Percentiles rank a stretch among this genome's conserved stretches.
phyloP scores from a whole-genome alignment of 2,329 filamentous ascomycete species.

The Fusarium sp. region DNA sequence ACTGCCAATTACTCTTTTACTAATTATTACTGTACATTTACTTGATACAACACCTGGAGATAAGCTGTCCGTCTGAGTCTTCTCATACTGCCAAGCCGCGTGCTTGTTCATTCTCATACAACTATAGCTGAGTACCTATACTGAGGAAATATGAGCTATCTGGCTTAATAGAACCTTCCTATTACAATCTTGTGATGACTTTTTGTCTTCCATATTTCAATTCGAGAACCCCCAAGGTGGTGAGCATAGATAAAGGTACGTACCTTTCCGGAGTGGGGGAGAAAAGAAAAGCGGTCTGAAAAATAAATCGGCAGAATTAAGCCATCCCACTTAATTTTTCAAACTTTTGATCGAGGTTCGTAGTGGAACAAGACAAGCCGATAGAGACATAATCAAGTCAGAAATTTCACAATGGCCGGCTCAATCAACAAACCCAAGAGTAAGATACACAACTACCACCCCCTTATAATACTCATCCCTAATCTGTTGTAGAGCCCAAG shows the following conservation, averaged over 20 bases:
- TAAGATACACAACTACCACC: slow-evolving; percentile 45
- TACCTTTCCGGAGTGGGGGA: slow-evolving; percentile 33
- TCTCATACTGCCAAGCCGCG: neutral
- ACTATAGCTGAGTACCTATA: neutral
- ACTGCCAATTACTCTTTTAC: neutral
- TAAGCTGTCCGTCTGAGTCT: neutral
- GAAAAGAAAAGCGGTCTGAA: slow-evolving; percentile 47
- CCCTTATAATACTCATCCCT: neutral
- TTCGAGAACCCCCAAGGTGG: neutral
- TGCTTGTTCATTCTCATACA: neutral
- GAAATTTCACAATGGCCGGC: slow-evolving; percentile 59
- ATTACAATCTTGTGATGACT: neutral
- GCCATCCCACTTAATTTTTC: slow-evolving; percentile 55
- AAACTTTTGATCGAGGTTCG: slow-evolving; percentile 33
- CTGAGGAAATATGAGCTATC: neutral
- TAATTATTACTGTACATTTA: neutral
- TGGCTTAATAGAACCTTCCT: neutral
- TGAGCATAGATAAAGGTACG: slow-evolving; percentile 13
- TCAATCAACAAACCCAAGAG: slow-evolving; percentile 67
- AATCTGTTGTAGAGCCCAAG: slow-evolving; percentile 76
- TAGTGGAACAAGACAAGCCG: slow-evolving; percentile 20
- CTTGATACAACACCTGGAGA: neutral
- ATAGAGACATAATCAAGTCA: slow-evolving; percentile 18
- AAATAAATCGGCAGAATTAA: slow-evolving; percentile 51
- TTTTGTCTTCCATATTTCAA: neutral